Conservation (phyloP, 1,284 basidiomycete genomes). For the Cutaneotrichosporon cutaneum region DNA sequence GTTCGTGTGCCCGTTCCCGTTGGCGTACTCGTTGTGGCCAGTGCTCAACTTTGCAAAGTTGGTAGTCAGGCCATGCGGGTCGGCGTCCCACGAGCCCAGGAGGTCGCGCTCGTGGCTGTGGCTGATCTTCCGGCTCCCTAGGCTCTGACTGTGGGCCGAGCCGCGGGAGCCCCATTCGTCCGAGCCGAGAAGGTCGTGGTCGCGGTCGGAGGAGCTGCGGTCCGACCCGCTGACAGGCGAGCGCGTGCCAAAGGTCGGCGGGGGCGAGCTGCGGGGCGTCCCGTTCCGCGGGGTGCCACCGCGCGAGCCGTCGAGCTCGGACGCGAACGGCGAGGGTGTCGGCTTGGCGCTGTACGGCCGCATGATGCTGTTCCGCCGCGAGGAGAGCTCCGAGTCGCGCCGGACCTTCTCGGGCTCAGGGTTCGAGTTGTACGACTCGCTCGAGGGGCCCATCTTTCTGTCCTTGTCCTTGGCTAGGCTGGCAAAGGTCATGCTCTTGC, state of each 20-base stretch:
- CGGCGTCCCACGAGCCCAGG: constrained; percentile 39
- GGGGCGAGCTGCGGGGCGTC: constrained; percentile 5
- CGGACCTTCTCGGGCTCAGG: neutral
- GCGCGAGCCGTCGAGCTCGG: constrained; percentile 17
- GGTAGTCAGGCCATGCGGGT: constrained; percentile 38
- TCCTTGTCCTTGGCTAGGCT: constrained; percentile 9
- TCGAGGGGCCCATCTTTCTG: constrained; percentile 26
- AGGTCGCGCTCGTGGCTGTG: constrained; percentile 25
- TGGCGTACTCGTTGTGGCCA: constrained; percentile 5
- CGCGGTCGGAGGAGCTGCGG: constrained; percentile 2
- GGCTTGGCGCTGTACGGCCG: constrained; percentile 24
- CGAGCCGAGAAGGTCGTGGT: constrained; percentile 1
- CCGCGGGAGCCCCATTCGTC: constrained; percentile 20
- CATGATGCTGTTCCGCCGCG: constrained; percentile 25
- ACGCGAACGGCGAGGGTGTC: constrained; percentile 25
- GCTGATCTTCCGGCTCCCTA: constrained; percentile 1
- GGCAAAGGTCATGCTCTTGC: constrained; percentile 16
- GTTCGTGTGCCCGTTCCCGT: neutral
- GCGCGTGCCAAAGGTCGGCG: constrained; percentile 7
- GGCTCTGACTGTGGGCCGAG: constrained; percentile 20
- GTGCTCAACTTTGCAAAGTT: constrained; percentile 29
- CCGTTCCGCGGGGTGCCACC: constrained; percentile 1
- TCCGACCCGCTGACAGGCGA: constrained; percentile 9
- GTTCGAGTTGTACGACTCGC: constrained; percentile 45
- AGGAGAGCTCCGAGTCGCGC: constrained; percentile 19